phyloP scores from a whole-genome alignment of 2,329 filamentous ascomycete genomes.

The Dothideomycetes sp. region DNA sequence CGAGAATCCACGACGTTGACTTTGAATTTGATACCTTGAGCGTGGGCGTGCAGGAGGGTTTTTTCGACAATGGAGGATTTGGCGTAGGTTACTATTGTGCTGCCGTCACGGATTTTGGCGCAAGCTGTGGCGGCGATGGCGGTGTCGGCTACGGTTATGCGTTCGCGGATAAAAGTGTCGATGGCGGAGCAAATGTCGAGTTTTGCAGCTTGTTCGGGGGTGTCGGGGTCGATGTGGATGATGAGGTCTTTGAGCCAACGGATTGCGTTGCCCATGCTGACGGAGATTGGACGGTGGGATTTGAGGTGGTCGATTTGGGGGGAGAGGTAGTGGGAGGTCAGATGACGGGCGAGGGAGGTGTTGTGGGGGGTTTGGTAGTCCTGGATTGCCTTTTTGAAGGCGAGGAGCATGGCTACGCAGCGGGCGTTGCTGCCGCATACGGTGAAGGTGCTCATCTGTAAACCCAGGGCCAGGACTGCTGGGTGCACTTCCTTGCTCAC shows the following conservation, averaged over 20 bases:
- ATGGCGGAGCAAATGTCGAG: constrained; percentile 68
- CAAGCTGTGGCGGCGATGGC: constrained; percentile 72
- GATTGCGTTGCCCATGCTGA: constrained; percentile 95
- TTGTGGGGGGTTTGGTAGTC: constrained; percentile 84
- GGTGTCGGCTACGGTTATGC: constrained; percentile 76
- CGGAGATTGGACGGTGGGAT: constrained; percentile 88
- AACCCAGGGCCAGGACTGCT: constrained; percentile 70
- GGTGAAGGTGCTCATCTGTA: constrained; percentile 82
- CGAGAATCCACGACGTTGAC: constrained; percentile 77
- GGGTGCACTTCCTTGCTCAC: constrained; percentile 71
- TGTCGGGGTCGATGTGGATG: constrained; percentile 78
- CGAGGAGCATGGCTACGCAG: constrained; percentile 76
- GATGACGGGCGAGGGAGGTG: constrained; percentile 78
- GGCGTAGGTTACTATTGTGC: constrained; percentile 78
- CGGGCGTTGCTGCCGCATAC: constrained; percentile 84
- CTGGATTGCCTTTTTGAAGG: constrained; percentile 85
- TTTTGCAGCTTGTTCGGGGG: constrained; percentile 75
- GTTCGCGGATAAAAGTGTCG: constrained; percentile 82
- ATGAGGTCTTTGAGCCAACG: constrained; percentile 90
- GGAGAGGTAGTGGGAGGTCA: constrained; percentile 82
- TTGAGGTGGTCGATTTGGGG: constrained; percentile 93
- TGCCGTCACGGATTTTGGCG: constrained; percentile 66
- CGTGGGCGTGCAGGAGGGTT: constrained; percentile 64
- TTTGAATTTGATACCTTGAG: constrained; percentile 63
- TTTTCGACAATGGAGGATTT: constrained; percentile 80